Percentiles rank a stretch among this genome's conserved stretches.
Evolutionary conservation across 805 yeast species (phyloP).

Genomic region (Ogataea nitratoaversa): DNA sequence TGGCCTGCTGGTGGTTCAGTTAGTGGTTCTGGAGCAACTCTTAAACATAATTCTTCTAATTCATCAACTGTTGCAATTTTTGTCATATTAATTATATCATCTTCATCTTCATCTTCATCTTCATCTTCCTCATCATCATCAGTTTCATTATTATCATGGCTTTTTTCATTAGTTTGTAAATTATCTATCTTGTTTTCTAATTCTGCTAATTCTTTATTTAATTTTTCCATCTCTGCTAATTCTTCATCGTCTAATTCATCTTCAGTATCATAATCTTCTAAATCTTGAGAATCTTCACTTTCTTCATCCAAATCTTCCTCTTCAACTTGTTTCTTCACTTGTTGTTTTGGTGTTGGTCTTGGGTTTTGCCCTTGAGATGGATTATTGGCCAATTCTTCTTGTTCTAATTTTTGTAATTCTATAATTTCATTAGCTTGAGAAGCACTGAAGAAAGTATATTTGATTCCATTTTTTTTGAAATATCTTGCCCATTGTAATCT

Average conservation of each 20-base stretch:
- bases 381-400: slow-evolving; percentile 24
- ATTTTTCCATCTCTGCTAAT: slow-evolving; percentile 12
- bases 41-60: slow-evolving; percentile 72
- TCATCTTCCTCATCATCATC: slow-evolving; percentile 18
- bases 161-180: slow-evolving; percentile 22
- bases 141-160: slow-evolving; percentile 17
- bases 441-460: slow-evolving; percentile 91
- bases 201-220: slow-evolving; percentile 20
- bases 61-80: slow-evolving; percentile 78
- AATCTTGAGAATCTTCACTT: slow-evolving; percentile 10
- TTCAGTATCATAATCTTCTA: too few relatives aligned
- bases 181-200: slow-evolving; percentile 14
- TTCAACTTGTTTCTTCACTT: slow-evolving; percentile 2
- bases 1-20: slow-evolving; percentile 50
- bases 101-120: slow-evolving; percentile 21
- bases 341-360: background rate
- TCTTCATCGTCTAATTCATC: slow-evolving; percentile 19
- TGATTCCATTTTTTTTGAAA: slow-evolving; percentile 63
- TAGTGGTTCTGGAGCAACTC: slow-evolving; percentile 70
- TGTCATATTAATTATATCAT: slow-evolving; percentile 45
- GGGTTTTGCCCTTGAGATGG: too few relatives aligned
- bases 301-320: slow-evolving; percentile 14
- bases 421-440: slow-evolving; percentile 72
- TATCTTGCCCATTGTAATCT: slow-evolving; percentile 84
- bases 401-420: slow-evolving; percentile 54